Percentiles rank a stretch among this genome's conserved stretches.
These are phyloP conservation scores for Phoenix roebelenii DNA, from an alignment of 176 grass and related monocot genomes.

Conservation along the genomic window DNA sequence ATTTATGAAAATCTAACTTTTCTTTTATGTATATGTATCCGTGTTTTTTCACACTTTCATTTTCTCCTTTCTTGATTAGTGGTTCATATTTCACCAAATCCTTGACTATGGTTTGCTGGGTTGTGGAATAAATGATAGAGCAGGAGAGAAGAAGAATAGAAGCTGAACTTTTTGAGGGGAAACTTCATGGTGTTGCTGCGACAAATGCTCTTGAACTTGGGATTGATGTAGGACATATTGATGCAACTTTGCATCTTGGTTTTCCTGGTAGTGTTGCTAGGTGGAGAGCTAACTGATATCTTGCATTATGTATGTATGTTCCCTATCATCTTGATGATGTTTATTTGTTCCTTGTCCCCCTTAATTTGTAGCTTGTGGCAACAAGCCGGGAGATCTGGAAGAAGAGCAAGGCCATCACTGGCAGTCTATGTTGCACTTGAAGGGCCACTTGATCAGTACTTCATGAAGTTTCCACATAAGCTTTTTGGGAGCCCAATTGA, in stretches of 20 bases:
- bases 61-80: too few species aligned
- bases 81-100: not conserved
- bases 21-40: too few species aligned
- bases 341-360: too few species aligned
- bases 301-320: too few species aligned
- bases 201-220: constrained; percentile 98
- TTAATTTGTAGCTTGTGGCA: constrained; percentile 78
- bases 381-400: constrained; percentile 90
- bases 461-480: constrained; percentile 90
- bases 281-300: constrained; percentile 16
- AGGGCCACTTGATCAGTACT: constrained; percentile 89
- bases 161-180: constrained; percentile 69
- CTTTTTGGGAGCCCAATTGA: constrained; percentile 76
- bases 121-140: constrained; percentile 9
- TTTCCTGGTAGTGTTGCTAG: constrained; percentile 95
- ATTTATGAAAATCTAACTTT: too few species aligned
- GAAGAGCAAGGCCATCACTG: constrained; percentile 73
- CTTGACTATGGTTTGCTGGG: constrained; percentile 7
- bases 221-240: constrained; percentile 85
- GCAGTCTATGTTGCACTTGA: constrained; percentile 93
- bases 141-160: constrained; percentile 98
- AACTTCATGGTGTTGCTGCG: constrained; percentile 67
- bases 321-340: too few species aligned
- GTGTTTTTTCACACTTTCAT: too few species aligned
- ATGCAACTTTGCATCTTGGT: constrained; percentile 97